These are phyloP conservation scores for Citrus trifoliata DNA, from an alignment of 345 rosid genomes.

Conservation along the genomic window DNA sequence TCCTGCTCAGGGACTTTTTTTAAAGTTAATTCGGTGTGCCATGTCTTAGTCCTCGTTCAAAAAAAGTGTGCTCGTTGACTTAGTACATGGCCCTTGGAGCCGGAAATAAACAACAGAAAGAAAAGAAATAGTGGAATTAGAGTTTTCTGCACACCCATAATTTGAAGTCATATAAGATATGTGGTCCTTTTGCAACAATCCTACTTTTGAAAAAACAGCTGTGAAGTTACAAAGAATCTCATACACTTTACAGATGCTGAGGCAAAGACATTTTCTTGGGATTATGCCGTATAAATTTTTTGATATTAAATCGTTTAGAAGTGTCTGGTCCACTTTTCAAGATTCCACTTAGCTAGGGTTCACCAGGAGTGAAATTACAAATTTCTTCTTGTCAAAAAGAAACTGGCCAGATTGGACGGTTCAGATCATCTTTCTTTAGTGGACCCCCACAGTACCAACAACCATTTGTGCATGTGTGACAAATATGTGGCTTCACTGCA, in stretches of 20 bases:
- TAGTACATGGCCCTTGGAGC: neutral
- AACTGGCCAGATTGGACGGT: slow-evolving; percentile 10
- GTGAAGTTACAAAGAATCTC: neutral
- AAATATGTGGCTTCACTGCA: slow-evolving; percentile 17
- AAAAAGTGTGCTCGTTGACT: no score
- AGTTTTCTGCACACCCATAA: neutral
- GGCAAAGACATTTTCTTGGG: neutral
- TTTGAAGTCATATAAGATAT: neutral
- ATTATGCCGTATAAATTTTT: neutral
- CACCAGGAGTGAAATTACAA: neutral
- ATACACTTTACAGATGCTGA: neutral
- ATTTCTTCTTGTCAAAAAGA: neutral
- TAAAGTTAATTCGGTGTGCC: neutral
- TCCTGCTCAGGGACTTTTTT: neutral
- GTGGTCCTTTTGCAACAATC: neutral
- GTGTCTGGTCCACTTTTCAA: neutral
- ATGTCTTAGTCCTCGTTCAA: no score
- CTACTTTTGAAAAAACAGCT: neutral
- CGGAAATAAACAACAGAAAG: neutral
- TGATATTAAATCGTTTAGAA: neutral
- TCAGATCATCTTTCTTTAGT: neutral
- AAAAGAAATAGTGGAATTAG: neutral
- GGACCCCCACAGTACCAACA: neutral
- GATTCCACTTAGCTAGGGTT: neutral
- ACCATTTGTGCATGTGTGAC: slow-evolving; percentile 26